Base-by-base conservation (phyloP, 23 red algal species). In the Gracilaria vermiculophylla region DNA sequence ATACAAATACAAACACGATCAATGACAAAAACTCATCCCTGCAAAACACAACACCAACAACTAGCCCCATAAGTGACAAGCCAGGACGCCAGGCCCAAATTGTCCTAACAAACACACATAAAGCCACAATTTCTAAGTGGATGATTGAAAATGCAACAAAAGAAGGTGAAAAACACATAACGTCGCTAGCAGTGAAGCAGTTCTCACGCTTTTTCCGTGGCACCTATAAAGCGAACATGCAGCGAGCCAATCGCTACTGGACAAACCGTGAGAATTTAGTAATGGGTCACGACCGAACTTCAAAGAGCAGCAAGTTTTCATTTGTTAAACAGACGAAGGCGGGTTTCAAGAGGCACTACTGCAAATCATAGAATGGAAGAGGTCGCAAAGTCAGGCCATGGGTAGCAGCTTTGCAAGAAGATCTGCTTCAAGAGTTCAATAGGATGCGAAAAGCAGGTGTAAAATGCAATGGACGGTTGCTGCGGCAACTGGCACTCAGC, bases 341-440 rank as follows among this genome's bases (percentile, higher is more conserved):
- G 2, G 33, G 64, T 21, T 41, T 70, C 3, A 70, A 41, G 24
- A 39, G 33, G 13, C 31, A 70, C 64, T 70, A 39, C 13, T 70
- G 64, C 34, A 70, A 70, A 16, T 19, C 34, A 1, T 15, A 40
- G 15, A 42, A 42, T 34, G 64, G 37, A 15, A 2, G 64, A 2
- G 17, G 31, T 3, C 15, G 31, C 10, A 31, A 34, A 31, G 13
- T 41, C 3, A 2, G 2, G 0, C 25, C 33, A 41, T 86, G 7
- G 81, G 81, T 72, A 3, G 4, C 6, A 2, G 81, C 40, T 2
- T 0, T 86, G 16, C 65, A 86, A 28, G 3, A 0, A 14, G 81
- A 86, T 49, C 23, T 86, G 16, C 24, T 86, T 54, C n/a, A 72
- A 53, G 62, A 86, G 19, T 86, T 86, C 55, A 61, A 73, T 24